Evolutionary conservation across 2,329 filamentous ascomycete genomes (phyloP).

Genomic region (Hortaea werneckii): DNA sequence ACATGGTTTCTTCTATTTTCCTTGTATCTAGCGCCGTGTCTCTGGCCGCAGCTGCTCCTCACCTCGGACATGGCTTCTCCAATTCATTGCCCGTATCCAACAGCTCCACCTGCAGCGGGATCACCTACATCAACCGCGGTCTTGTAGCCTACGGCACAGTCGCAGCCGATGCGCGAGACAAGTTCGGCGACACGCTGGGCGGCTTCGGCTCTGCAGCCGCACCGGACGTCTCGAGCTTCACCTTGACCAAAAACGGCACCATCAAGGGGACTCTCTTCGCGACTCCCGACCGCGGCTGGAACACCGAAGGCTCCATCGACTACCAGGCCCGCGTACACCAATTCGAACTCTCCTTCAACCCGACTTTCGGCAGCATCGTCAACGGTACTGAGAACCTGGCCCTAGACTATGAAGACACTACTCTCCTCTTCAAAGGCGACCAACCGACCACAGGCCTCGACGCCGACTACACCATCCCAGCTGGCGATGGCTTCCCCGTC

Average conservation of each 20-base stretch:
- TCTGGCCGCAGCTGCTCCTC: background rate
- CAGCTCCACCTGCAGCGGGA: slow-evolving; percentile 48
- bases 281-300: slow-evolving; percentile 55
- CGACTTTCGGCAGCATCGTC: slow-evolving; percentile 41
- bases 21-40: background rate
- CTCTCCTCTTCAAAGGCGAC: slow-evolving; percentile 53
- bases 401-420: slow-evolving; percentile 53
- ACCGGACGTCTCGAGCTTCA: slow-evolving; percentile 52
- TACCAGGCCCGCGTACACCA: slow-evolving; percentile 60
- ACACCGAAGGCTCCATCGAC: slow-evolving; percentile 57
- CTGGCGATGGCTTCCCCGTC: slow-evolving; percentile 52
- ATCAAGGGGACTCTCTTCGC: slow-evolving; percentile 55
- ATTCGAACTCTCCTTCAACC: slow-evolving; percentile 50
- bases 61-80: background rate
- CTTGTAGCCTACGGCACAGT: slow-evolving; percentile 59
- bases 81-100: slow-evolving; percentile 23
- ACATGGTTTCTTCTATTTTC: background rate
- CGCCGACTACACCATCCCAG: slow-evolving; percentile 51
- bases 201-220: slow-evolving; percentile 57
- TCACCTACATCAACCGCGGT: slow-evolving; percentile 54
- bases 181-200: slow-evolving; percentile 59
- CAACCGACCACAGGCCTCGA: slow-evolving; percentile 55
- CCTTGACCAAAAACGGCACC: slow-evolving; percentile 28
- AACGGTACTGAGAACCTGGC: slow-evolving; percentile 50
- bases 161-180: slow-evolving; percentile 49